Percentiles rank a stretch among this genome's conserved stretches.
These are phyloP conservation scores for Nicotiana knightiana DNA, from an alignment of 257 asterid genomes.

Conservation along the genomic window DNA sequence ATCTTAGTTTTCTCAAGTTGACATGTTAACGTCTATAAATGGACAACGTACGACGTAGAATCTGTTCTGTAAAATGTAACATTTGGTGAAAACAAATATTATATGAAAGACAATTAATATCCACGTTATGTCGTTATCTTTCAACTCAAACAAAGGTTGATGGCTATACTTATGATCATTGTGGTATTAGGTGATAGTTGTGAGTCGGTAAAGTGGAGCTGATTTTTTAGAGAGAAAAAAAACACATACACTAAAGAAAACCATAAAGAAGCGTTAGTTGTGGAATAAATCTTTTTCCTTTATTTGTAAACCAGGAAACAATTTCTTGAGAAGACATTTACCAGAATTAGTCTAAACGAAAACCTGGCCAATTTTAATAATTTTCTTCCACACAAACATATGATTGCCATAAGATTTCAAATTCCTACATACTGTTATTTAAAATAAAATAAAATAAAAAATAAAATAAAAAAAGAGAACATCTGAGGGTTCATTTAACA, in stretches of 20 bases:
- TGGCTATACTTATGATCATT: neutral
- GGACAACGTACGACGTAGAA: constrained; percentile 7
- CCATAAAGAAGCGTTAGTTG: constrained; percentile 1
- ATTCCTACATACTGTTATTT: neutral
- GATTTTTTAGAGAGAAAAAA: neutral
- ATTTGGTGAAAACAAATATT: neutral
- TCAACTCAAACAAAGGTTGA: neutral
- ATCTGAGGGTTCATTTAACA: neutral
- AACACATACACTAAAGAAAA: neutral
- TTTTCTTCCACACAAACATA: neutral
- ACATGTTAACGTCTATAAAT: neutral
- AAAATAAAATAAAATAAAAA: neutral
- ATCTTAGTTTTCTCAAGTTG: neutral
- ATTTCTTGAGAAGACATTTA: neutral
- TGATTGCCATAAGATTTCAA: neutral
- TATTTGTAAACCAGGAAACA: neutral
- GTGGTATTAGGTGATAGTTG: constrained; percentile 4
- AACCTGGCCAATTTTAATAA: too few species aligned
- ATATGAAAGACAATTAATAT: constrained; percentile 1
- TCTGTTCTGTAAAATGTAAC: neutral
- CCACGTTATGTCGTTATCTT: constrained; percentile 7
- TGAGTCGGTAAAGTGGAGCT: neutral
- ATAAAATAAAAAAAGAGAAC: neutral
- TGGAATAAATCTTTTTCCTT: neutral
- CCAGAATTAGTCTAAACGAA: neutral